Evolutionary conservation across 208 protist species (phyloP).

Genomic region (Trypanosoma melophagium): DNA sequence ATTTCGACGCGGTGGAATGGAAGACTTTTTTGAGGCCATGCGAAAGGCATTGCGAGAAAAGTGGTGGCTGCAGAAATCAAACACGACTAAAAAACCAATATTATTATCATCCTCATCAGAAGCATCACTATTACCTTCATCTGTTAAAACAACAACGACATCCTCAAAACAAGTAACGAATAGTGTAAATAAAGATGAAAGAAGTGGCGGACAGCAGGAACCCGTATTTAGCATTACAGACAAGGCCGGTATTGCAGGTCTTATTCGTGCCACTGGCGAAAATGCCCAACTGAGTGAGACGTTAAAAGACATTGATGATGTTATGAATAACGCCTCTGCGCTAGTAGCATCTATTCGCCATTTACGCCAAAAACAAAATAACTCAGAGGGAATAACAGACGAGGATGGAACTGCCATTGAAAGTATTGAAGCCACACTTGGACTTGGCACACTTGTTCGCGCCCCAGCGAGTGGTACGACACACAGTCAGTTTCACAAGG

Average conservation of each 20-base stretch:
- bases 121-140: background rate
- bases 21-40: constrained; percentile 47
- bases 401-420: constrained; percentile 51
- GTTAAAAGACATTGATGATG: constrained; percentile 78
- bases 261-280: constrained; percentile 61
- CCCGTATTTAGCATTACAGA: constrained; percentile 34
- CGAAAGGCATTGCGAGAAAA: constrained; percentile 40
- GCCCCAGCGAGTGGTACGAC: constrained; percentile 8
- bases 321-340: constrained; percentile 78
- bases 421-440: constrained; percentile 84
- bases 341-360: constrained; percentile 67
- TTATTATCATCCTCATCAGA: background rate
- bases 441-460: constrained; percentile 60
- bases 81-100: background rate
- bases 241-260: constrained; percentile 71
- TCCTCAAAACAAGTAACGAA: background rate
- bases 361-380: constrained; percentile 49
- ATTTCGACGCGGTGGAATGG: constrained; percentile 60
- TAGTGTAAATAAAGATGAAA: background rate
- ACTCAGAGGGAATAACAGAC: constrained; percentile 21
- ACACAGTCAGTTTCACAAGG: constrained; percentile 44
- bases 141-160: background rate
- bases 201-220: background rate
- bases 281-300: constrained; percentile 49
- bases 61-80: constrained; percentile 29